Base-by-base conservation (phyloP, 495 filamentous ascomycete species). In the Aspergillus cavernicola region DNA sequence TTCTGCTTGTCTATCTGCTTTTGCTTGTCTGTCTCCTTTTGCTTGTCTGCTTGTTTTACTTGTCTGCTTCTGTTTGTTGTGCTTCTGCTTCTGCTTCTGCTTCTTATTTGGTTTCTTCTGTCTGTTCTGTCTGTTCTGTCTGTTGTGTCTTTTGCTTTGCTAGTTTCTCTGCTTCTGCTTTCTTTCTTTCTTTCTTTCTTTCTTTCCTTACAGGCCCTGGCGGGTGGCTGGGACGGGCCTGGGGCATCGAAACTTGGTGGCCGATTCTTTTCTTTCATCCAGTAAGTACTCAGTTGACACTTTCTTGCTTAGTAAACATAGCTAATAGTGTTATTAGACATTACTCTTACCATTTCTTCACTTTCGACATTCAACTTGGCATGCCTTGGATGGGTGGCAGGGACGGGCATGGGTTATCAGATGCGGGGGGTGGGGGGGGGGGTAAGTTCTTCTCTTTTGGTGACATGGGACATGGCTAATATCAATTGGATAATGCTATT, bases 141-240 rank as follows among this genome's bases (percentile, higher is more conserved):
- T 38, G 4, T 20, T 18, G n/a, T 7, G 36, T 19, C 15, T 38
- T 6, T 19, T 5, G 15, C 11, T 28, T 9, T 28, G 24, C 24
- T 28, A 4, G 24, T 28, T 28, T 9, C 4, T 18, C 36, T 38
- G 11, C 2, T 18, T 38, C 36, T 38, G n/a, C 36, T 22, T 19
- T 26, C 23, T 22, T 3, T 33, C 11, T 33, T n/a, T 33, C 12
- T 33, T 33, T 33, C 11, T 13, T 11, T 33, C 31, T 33, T 33
- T 4, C 31, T 33, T 33, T 33, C 3, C 24, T 33, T n/a, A 41
- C 46, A 44, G 53, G 53, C 50, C 45, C 29, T 42, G 48, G 56
- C 12, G 36, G 48, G 37, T 32, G 45, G 32, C 20, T 15, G 45
- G 32, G 45, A 49, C 19, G 46, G 46, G 33, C 46, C 33, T 49